Base-by-base conservation (phyloP, 805 yeast genomes). In the Grigorovia transvaalensis region DNA sequence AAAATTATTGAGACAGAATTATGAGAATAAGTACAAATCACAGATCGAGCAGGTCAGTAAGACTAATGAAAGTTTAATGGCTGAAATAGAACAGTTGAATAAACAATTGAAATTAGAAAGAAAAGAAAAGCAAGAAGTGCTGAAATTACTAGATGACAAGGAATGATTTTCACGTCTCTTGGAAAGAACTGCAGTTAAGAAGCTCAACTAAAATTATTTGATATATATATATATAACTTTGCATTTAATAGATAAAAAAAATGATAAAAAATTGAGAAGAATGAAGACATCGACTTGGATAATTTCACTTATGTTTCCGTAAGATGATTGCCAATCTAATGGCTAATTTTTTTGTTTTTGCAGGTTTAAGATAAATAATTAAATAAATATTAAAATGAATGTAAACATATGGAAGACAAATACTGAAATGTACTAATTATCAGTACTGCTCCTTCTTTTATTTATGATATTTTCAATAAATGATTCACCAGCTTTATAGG, bases 401-500 rank as follows among this genome's bases (percentile, higher is more conserved):
- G 41, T 45, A 30, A 45, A 17, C 30, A 29, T 20, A 45, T 38
- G 42, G 27, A 15, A 18, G 43, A n/a, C n/a, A 44, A n/a, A 48
- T 17, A 18, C 12, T 43, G 6, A 19, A 35, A 11, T 17, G 15
- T 23, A 33, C 9, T 18, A 23, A 29, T 33, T 46, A 23, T 45
- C 46, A 35, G 12, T n/a, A 45, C 9, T 7, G 3, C 27, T 18
- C 35, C 63, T 74, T 68, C 93, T 81, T 71, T 86, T 85, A 63
- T 82, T 83, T 53, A 91, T 74, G 33, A 93, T 93, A 64, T 93
- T 93, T 69, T 93, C 98, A 62, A 93, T 90, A 62, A 89, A 93
- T 1, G 95, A 87, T 70, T 93, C 99, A 54, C 99, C 99, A 29
- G 99, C 99, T 70, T 93, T 93, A 71, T 93, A 93, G 2, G 96